Evolutionary conservation across 2,329 filamentous ascomycete genomes (phyloP).

Genomic region (Aspergillus intermedius): DNA sequence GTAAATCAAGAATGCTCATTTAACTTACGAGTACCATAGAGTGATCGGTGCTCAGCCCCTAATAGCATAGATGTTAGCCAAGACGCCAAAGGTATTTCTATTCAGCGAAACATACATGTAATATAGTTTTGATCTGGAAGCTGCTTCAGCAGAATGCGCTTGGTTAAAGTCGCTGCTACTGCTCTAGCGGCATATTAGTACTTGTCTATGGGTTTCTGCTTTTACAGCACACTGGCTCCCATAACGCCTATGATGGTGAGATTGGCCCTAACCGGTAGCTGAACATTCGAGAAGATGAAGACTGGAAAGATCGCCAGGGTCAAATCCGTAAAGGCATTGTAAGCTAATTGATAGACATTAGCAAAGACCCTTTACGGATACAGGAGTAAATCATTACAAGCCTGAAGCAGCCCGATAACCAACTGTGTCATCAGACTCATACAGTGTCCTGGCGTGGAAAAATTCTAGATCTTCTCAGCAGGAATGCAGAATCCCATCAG

Average conservation of each 20-base stretch:
- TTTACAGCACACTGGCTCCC: neutral
- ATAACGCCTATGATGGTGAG: neutral
- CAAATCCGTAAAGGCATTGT: neutral
- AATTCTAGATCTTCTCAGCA: neutral
- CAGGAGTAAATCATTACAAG: neutral
- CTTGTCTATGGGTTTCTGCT: no score
- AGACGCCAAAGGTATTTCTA: conserved; percentile 2
- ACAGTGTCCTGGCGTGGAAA: neutral
- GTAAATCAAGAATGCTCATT: neutral
- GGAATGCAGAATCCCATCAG: neutral
- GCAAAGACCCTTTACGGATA: no score
- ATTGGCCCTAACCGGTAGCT: neutral
- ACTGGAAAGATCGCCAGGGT: neutral
- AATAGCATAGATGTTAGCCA: neutral
- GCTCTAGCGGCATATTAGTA: neutral
- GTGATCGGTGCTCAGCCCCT: neutral
- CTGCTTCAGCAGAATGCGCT: neutral
- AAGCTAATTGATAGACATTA: neutral
- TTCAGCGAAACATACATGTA: neutral
- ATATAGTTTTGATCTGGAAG: neutral
- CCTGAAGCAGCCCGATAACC: neutral
- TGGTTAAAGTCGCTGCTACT: neutral
- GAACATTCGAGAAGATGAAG: neutral
- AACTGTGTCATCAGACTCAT: neutral
- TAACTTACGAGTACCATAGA: neutral